Conservation (phyloP, 192 early-diverging fungal species). For the Coemansia javaensis region DNA sequence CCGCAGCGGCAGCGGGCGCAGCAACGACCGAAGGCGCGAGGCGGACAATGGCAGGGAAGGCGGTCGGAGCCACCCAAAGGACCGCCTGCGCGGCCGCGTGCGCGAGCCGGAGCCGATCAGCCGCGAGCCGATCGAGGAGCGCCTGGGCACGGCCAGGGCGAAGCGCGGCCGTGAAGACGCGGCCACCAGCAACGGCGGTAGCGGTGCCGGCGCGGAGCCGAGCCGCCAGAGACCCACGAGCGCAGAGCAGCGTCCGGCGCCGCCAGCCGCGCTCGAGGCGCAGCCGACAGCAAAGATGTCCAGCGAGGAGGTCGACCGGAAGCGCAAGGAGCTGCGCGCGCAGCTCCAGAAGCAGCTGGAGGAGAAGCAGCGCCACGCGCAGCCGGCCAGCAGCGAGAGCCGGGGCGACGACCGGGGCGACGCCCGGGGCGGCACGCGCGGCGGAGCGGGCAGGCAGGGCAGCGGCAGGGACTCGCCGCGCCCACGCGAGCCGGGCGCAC, state of each 20-base stretch:
- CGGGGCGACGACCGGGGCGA: not conserved
- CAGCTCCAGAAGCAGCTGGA: conserved; percentile 40
- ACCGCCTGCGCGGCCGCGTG: conserved; percentile 14
- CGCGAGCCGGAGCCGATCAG: conserved; percentile 5
- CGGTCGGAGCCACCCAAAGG: conserved; percentile 7
- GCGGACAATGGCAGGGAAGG: conserved; percentile 1
- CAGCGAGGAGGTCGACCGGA: conserved; percentile 27
- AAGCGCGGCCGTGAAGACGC: conserved; percentile 21
- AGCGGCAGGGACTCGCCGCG: conserved; percentile 4
- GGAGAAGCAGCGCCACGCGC: conserved; percentile 31
- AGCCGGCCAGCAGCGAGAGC: not conserved
- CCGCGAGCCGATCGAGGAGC: conserved; percentile 20
- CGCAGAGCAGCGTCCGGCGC: too few relatives aligned
- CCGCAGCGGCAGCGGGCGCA: not conserved
- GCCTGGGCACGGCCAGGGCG: conserved; percentile 1
- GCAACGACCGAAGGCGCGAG: not conserved
- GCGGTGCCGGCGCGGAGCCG: conserved; percentile 10
- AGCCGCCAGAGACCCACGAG: too few relatives aligned
- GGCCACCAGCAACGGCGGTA: not conserved
- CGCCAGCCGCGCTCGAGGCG: not conserved
- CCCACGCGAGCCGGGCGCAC: not conserved
- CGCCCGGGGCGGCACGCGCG: too few relatives aligned
- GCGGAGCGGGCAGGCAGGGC: conserved; percentile 7
- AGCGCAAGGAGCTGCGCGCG: conserved; percentile 41
- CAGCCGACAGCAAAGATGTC: conserved; percentile 8